phyloP scores from a whole-genome alignment of 148 eudicot genomes.

The Mesembryanthemum crystallinum region DNA sequence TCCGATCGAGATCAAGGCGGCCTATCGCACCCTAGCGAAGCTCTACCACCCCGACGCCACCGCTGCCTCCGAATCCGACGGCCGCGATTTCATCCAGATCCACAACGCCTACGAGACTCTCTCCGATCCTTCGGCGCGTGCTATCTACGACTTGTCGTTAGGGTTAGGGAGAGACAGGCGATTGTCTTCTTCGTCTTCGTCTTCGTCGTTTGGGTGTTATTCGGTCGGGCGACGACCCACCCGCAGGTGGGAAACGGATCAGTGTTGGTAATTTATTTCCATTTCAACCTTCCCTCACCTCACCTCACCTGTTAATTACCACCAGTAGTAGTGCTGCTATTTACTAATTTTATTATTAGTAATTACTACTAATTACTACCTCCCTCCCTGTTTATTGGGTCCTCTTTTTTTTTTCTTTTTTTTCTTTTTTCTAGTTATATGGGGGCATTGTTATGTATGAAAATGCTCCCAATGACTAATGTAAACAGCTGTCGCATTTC shows the following conservation, averaged over 20 bases:
- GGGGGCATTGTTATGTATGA: too few relatives aligned
- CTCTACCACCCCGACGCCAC: constrained; percentile 54
- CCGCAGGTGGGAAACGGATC: constrained; percentile 75
- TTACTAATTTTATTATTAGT: neutral
- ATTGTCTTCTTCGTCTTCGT: neutral
- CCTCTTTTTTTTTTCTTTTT: neutral
- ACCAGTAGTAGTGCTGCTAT: too few relatives aligned
- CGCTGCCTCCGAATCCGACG: constrained; percentile 31
- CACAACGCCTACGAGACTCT: constrained; percentile 65
- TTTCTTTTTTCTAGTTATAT: neutral
- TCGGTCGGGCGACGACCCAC: constrained; percentile 24
- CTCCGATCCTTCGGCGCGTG: constrained; percentile 56
- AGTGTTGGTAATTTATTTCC: constrained; percentile 47
- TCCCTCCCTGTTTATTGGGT: too few relatives aligned
- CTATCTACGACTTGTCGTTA: constrained; percentile 33
- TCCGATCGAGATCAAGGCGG: constrained; percentile 55
- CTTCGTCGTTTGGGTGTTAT: neutral
- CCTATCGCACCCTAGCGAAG: constrained; percentile 64
- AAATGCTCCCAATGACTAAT: neutral
- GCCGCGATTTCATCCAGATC: constrained; percentile 55
- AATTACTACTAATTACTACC: neutral
- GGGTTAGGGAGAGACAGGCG: constrained; percentile 5
- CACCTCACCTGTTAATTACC: too few relatives aligned
- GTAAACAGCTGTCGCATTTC: neutral
- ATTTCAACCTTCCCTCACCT: neutral